Evolutionary conservation across 2,329 filamentous ascomycete genomes (phyloP), one percentile per base, ranked within the genome.

Genomic region (Mycosphaerella sp.): DNA sequence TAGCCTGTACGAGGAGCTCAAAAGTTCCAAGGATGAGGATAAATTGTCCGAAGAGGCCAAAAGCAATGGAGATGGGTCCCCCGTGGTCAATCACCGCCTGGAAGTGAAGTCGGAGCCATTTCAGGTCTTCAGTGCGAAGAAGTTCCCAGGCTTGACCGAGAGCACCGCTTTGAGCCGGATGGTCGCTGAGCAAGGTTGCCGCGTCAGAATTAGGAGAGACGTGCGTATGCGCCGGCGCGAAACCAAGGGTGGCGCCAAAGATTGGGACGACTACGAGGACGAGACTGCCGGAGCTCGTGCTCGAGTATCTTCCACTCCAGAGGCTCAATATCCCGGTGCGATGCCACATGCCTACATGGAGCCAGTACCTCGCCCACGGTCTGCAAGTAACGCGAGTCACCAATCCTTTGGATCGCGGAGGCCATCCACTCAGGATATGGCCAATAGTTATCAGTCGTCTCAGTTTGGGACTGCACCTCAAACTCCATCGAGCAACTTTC

Each of bases 111-210:
- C 93, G 0, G 74, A 80, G 10, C 83, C 88, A 0, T 97, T 98
- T 70, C 84, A 82, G 46, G 93, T 97, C 41, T 97, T 81, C 76
- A 96, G 91, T 64, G 93, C 93, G 48, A 98, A 97, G 83, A 97
- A 96, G 76, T 98, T 98, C 74, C 93, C 93, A 12, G 93, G 92
- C 14, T 76, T 97, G 55, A 86, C 87, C 43, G 89, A 93, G 70
- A 96, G 90, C 74, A 98, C 93, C 0, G 77, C 81, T 10, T 77
- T 97, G 47, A 96, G 91, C 73, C 86, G 91, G 59, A 86, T 89
- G 36, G 90, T 98, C 42, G 91, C 92, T 14, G 92, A 98, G 71
- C 93, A 98, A 73, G 93, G 93, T 55, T 97, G 93, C 71, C 89
- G 92, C 62, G 93, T 98, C 29, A 86, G 93, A 44, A 98, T 98